These are phyloP conservation scores for Chrysanthemum lavandulifolium DNA, from an alignment of 129 eudicot species.

Conservation along the genomic window DNA sequence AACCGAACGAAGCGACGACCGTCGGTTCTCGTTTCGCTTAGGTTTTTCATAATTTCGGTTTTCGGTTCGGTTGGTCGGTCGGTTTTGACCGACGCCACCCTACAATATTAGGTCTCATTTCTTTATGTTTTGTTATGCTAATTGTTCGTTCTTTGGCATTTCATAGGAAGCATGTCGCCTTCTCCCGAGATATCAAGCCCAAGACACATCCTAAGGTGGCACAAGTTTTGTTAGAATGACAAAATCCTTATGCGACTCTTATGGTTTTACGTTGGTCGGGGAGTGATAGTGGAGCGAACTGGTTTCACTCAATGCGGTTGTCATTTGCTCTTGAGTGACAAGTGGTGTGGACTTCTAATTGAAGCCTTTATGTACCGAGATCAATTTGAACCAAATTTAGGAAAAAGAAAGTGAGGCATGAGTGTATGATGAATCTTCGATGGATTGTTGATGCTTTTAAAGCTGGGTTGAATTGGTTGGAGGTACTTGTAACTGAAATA, in stretches of 20 bases:
- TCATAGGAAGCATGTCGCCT: constrained; percentile 81
- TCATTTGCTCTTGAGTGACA: constrained; percentile 77
- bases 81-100: too few relatives aligned
- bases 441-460: constrained; percentile 34
- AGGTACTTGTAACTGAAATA: constrained; percentile 76
- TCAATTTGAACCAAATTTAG: constrained; percentile 53
- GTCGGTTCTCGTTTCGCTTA: too few relatives aligned
- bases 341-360: constrained; percentile 83
- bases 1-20: too few relatives aligned
- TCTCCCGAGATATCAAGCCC: constrained; percentile 95
- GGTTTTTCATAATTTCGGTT: too few relatives aligned
- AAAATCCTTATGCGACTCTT: constrained; percentile 84
- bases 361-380: constrained; percentile 95
- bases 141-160: constrained; percentile 5
- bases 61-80: too few relatives aligned
- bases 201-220: constrained; percentile 91
- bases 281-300: constrained; percentile 59
- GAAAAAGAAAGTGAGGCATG: constrained; percentile 46
- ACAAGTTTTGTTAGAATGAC: constrained; percentile 75
- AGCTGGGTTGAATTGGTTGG: constrained; percentile 49
- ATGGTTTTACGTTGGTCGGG: constrained; percentile 95
- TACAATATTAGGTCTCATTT: not conserved
- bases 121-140: not conserved
- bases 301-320: constrained; percentile 74
- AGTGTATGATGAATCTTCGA: constrained; percentile 23